These are phyloP conservation scores for Talaromyces verruculosus DNA, from an alignment of 2,329 filamentous ascomycete species.

Conservation along the genomic window DNA sequence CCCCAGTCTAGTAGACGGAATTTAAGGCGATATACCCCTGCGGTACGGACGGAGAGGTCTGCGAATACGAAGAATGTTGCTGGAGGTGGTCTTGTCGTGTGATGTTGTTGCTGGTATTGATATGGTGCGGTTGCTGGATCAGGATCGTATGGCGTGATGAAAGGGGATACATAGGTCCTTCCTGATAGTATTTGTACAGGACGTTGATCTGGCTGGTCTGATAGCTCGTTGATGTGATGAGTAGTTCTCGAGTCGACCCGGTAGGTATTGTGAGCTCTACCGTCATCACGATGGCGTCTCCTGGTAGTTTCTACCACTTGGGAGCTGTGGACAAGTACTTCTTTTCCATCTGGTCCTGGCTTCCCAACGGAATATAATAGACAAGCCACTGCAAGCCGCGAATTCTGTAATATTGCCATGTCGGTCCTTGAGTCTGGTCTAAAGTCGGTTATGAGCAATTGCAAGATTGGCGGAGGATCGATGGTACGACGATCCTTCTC, in stretches of 20 bases:
- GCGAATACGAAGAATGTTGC: slow-evolving; percentile 51
- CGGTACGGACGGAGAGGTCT: slow-evolving; percentile 48
- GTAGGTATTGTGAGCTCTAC: neutral
- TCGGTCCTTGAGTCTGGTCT: slow-evolving; percentile 41
- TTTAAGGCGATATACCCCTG: slow-evolving; percentile 46
- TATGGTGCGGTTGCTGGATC: slow-evolving; percentile 43
- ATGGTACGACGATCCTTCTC: slow-evolving; percentile 49
- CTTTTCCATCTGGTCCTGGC: slow-evolving; percentile 19
- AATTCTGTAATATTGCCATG: slow-evolving; percentile 39
- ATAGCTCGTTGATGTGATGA: neutral
- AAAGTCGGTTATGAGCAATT: slow-evolving; percentile 48
- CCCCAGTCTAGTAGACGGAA: slow-evolving; percentile 49
- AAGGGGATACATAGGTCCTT: slow-evolving; percentile 44
- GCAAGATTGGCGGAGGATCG: slow-evolving; percentile 50
- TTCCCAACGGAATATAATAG: slow-evolving; percentile 40
- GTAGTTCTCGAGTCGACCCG: neutral
- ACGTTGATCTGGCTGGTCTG: neutral
- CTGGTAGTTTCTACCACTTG: slow-evolving; percentile 18
- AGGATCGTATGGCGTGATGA: slow-evolving; percentile 44
- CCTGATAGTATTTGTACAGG: slow-evolving; percentile 38
- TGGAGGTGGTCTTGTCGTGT: slow-evolving; percentile 27
- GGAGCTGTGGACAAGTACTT: slow-evolving; percentile 23
- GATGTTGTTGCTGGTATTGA: neutral
- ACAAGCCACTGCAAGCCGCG: slow-evolving; percentile 46
- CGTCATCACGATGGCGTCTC: slow-evolving; percentile 21